Conservation (phyloP, 2,329 filamentous ascomycete genomes). For the Xylariaceae sp. region DNA sequence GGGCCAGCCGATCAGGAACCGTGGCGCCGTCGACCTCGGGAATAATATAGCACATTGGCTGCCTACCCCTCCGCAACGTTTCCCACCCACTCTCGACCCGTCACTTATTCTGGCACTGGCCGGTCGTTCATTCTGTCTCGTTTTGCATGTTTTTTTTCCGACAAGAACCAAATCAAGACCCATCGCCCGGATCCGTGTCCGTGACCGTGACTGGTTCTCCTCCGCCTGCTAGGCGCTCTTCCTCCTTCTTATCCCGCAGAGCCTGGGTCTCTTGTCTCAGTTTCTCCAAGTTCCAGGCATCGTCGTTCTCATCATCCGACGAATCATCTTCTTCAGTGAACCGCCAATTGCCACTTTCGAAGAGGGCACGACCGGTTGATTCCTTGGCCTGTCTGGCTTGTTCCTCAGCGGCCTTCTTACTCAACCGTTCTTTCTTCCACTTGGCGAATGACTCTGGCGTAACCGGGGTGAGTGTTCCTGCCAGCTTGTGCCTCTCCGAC, state of each 20-base stretch:
- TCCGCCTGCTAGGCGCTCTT: constrained; percentile 52
- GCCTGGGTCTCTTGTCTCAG: constrained; percentile 80
- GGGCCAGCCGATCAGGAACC: constrained; percentile 16
- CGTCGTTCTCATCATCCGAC: constrained; percentile 51
- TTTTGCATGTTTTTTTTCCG: constrained; percentile 2
- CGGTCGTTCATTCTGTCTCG: constrained; percentile 5
- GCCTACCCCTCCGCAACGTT: neutral
- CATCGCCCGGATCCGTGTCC: constrained; percentile 37
- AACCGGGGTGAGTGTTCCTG: constrained; percentile 85
- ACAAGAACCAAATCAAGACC: constrained; percentile 13
- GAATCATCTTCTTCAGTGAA: constrained; percentile 56
- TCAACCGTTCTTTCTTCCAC: constrained; percentile 91
- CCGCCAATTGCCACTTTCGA: constrained; percentile 93
- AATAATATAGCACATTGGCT: constrained; percentile 7
- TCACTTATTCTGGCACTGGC: constrained; percentile 15
- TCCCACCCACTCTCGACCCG: constrained; percentile 13
- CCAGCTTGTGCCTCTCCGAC: constrained; percentile 91
- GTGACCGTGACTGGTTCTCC: constrained; percentile 22
- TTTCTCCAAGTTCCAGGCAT: constrained; percentile 73
- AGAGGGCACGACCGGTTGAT: constrained; percentile 87
- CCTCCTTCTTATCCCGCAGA: constrained; percentile 67
- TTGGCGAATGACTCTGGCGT: constrained; percentile 88
- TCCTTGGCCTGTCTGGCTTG: constrained; percentile 89
- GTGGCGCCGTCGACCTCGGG: constrained; percentile 8
- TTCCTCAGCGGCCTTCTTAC: constrained; percentile 94